A percentile compares a stretch with the other conserved stretches of the same genome.
Evolutionary conservation across 140 eudicot species (phyloP).

Genomic region (Senecio squalidus): DNA sequence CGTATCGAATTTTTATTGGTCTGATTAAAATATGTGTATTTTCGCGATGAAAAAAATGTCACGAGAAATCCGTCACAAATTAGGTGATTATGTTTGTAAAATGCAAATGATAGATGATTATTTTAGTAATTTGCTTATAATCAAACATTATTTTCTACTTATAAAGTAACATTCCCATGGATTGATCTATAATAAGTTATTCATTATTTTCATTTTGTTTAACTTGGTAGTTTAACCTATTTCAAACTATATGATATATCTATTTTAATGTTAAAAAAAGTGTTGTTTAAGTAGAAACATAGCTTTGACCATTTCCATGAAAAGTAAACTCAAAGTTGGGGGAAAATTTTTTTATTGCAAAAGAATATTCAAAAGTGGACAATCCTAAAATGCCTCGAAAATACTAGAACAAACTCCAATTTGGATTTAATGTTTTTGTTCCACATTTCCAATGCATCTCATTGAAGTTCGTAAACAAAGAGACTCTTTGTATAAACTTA

Average conservation of each 20-base stretch:
- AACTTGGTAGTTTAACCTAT: constrained; percentile 8
- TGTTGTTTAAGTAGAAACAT: constrained; percentile 6
- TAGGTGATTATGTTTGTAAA: too few species aligned
- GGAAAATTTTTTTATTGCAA: not conserved
- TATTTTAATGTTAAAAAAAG: not conserved
- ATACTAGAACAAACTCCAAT: constrained; percentile 5
- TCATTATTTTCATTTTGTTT: too few species aligned
- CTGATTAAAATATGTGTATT: too few species aligned
- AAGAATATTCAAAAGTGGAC: constrained; percentile 27
- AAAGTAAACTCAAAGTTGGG: constrained; percentile 16
- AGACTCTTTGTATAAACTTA: too few species aligned
- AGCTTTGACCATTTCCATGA: constrained; percentile 17
- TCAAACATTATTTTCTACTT: too few species aligned
- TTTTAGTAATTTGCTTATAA: too few species aligned
- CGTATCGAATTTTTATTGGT: too few species aligned
- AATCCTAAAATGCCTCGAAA: constrained; percentile 27
- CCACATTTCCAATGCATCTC: constrained; percentile 21
- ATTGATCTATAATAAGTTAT: too few species aligned
- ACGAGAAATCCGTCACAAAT: too few species aligned
- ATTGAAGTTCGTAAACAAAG: not conserved
- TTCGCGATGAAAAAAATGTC: too few species aligned
- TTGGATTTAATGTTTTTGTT: constrained; percentile 26
- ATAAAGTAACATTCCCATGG: too few species aligned
- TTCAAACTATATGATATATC: not conserved
- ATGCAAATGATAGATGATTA: too few species aligned